These are phyloP conservation scores for Neurospora hispaniola DNA, from an alignment of 495 filamentous ascomycete genomes.

Conservation along the genomic window DNA sequence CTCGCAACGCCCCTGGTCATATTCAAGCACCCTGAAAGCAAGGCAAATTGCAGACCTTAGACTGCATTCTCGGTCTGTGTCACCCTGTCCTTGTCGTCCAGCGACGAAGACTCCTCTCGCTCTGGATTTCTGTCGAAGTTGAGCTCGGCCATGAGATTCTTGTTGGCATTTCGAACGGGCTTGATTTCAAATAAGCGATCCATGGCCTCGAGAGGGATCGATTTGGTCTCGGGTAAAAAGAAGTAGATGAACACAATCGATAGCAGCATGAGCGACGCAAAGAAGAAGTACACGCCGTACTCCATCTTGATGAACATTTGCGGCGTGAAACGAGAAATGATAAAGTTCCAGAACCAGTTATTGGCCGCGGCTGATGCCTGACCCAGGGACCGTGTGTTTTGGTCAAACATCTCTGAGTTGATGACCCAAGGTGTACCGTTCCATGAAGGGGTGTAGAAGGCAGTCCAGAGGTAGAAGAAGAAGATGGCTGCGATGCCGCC, in stretches of 20 bases:
- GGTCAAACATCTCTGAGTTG: slow-evolving; percentile 54
- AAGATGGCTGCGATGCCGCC: slow-evolving; percentile 61
- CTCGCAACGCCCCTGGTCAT: background rate
- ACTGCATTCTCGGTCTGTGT: background rate
- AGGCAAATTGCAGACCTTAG: background rate
- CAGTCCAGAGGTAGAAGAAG: slow-evolving; percentile 75
- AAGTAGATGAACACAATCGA: slow-evolving; percentile 54
- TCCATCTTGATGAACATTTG: slow-evolving; percentile 65
- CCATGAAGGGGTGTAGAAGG: slow-evolving; percentile 68
- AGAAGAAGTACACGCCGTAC: slow-evolving; percentile 73
- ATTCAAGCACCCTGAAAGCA: background rate
- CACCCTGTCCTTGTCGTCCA: slow-evolving; percentile 14
- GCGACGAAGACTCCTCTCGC: slow-evolving; percentile 25
- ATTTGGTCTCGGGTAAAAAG: slow-evolving; percentile 41
- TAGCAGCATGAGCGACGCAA: slow-evolving; percentile 57
- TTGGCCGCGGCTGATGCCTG: slow-evolving; percentile 58
- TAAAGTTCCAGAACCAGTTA: slow-evolving; percentile 73
- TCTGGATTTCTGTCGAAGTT: slow-evolving; percentile 21
- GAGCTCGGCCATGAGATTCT: slow-evolving; percentile 38
- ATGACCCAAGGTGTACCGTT: slow-evolving; percentile 62
- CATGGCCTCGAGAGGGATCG: slow-evolving; percentile 43
- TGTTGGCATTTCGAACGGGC: slow-evolving; percentile 47
- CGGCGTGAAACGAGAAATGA: slow-evolving; percentile 60
- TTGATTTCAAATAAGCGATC: slow-evolving; percentile 45
- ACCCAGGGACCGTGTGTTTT: slow-evolving; percentile 53